phyloP scores from a whole-genome alignment of 2,329 filamentous ascomycete genomes.

The Penicillium sp. region DNA sequence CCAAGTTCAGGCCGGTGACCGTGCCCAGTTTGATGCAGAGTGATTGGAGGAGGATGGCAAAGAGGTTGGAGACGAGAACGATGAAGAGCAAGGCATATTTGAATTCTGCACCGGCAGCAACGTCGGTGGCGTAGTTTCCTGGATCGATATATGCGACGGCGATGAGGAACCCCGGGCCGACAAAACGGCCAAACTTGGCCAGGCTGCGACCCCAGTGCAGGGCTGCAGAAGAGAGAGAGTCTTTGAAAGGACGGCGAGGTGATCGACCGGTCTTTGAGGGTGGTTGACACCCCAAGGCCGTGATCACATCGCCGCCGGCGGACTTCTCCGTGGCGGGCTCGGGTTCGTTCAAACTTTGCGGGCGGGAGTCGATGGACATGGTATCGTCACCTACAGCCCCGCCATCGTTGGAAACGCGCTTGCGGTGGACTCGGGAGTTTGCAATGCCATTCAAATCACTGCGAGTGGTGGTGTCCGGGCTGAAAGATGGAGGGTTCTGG shows the following conservation, averaged over 20 bases:
- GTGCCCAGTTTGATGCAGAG: slow-evolving; percentile 66
- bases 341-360: slow-evolving; percentile 24
- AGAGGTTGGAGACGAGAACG: slow-evolving; percentile 52
- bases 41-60: slow-evolving; percentile 54
- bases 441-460: slow-evolving; percentile 65
- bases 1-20: slow-evolving; percentile 69
- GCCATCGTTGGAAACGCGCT: slow-evolving; percentile 32
- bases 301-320: slow-evolving; percentile 33
- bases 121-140: slow-evolving; percentile 55
- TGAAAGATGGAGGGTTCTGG: slow-evolving; percentile 63
- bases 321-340: slow-evolving; percentile 29
- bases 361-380: slow-evolving; percentile 25
- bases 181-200: slow-evolving; percentile 48
- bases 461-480: slow-evolving; percentile 64
- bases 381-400: slow-evolving; percentile 28
- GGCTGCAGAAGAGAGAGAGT: slow-evolving; percentile 18
- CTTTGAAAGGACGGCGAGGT: slow-evolving; percentile 36
- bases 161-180: slow-evolving; percentile 54
- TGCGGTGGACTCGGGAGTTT: slow-evolving; percentile 59
- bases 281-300: slow-evolving; percentile 32
- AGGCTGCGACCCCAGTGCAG: slow-evolving; percentile 33
- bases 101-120: slow-evolving; percentile 51
- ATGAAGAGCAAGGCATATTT: slow-evolving; percentile 52
- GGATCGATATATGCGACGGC: slow-evolving; percentile 56
- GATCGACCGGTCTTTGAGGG: slow-evolving; percentile 35